Evolutionary conservation across 2,329 filamentous ascomycete genomes (phyloP), one percentile per base, ranked within the genome.

Genomic region (Pseudogymnoascus sp.): DNA sequence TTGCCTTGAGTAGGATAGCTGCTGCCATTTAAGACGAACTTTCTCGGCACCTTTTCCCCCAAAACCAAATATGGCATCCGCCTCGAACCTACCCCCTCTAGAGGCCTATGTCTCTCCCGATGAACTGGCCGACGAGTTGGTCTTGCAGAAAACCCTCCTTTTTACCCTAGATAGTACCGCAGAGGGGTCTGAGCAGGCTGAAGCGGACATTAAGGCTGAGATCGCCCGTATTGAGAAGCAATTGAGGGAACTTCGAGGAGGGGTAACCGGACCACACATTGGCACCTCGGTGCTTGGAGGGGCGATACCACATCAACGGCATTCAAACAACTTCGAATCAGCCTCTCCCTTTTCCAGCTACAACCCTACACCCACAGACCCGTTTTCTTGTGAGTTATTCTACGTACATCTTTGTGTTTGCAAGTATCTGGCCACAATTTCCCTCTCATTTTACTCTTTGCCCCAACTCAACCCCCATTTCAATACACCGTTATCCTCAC

Each of bases 101-200:
- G 62, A 61, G 31, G 44, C 47, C 50, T 63, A 63, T 19, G 53
- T 60, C n/a, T 63, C 62, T 15, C 42, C 31, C 15, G 62, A 36
- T 62, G 62, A 64, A 26, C 28, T 64, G 4, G 57, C 57, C 23
- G 62, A 64, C 21, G 62, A 64, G 26, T 35, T 64, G 17, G 26
- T 31, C n/a, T 63, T 63, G 15, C 63, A 64, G 44, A 70, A 71
- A 53, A 75, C 76, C 63, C 74, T 80, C 36, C 71, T 80, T 11
- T 69, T 70, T 11, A 80, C 78, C 4, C 72, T 80, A n/a, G 44
- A 60, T 21, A 61, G 65, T 19, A 59, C 66, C 4, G 26, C 64
- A 5, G 59, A 67, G 7, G 53, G 67, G 4, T 65, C 67, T 28
- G 67, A 69, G 10, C 62, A 68, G 28, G 60, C 67, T 13, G 50